Evolutionary conservation across 2,329 filamentous ascomycete species (phyloP).

Genomic region (Aspergillus flavus): DNA sequence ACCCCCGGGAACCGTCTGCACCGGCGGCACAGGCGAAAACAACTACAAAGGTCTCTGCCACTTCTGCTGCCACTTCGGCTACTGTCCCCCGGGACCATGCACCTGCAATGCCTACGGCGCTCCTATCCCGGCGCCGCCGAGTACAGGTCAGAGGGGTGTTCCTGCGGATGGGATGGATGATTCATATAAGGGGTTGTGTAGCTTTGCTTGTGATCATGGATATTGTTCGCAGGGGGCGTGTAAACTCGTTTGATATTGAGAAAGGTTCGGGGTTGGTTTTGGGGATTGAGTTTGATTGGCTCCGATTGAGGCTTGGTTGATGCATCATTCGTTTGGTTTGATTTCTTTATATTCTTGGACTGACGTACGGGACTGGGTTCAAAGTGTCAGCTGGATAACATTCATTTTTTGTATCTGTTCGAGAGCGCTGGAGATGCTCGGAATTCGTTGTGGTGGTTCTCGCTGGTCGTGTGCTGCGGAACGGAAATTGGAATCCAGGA

Average conservation of each 20-base stretch:
- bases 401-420: not conserved
- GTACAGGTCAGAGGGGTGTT: conserved; percentile 22
- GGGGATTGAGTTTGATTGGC: not conserved
- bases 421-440: not conserved
- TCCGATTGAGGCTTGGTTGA: not conserved
- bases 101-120: conserved; percentile 31
- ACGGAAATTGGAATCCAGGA: not conserved
- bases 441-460: not conserved
- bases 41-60: conserved; percentile 35
- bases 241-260: not conserved
- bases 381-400: not conserved
- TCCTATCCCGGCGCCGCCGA: conserved; percentile 26
- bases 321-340: too few species aligned
- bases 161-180: conserved; percentile 27
- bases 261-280: not conserved
- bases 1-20: conserved; percentile 24
- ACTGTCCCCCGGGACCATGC: conserved; percentile 35
- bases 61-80: conserved; percentile 35
- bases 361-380: not conserved
- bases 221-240: conserved; percentile 46
- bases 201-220: conserved; percentile 50
- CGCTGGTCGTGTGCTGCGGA: not conserved
- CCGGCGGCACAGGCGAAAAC: conserved; percentile 30
- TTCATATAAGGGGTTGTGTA: conserved; percentile 50
- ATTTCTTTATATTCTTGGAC: not conserved